Base-by-base conservation (phyloP, 2,329 filamentous ascomycete species). In the Alternaria incomplexa region DNA sequence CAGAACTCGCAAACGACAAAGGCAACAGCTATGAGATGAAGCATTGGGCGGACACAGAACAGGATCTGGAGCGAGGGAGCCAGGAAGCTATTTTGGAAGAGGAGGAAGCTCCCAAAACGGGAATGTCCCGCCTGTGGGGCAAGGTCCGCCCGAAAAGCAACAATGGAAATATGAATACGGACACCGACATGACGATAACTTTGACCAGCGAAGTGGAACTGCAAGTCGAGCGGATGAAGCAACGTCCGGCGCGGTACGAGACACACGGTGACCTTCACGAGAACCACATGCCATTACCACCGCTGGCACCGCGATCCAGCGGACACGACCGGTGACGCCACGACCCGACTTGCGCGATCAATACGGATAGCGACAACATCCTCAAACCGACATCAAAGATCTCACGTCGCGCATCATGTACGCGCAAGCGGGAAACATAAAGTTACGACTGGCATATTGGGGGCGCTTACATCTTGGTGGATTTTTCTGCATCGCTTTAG, bases 11-110 rank as follows among this genome's bases (percentile, higher is more conserved):
- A 13, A 22, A 40, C 3, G 62, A 72, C 43, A 58, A 64, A 6
- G 65, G 62, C 6, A 64, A 71, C 32, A 69, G 68, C 47, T 73
- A 71, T 17, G 70, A 75, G 46, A 54, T 76, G 60, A 68, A 65
- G 13, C 43, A 69, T 6, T 76, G 70, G 73, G 66, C 66, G 9
- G 71, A 73, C 3, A 46, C 44, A 3, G 61, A 62, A 48, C 45
- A 56, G 9, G 48, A 56, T 11, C 44, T 45, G 12, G 64, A 54
- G n/a, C 58, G 55, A 17, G 60, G 59, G 2, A 62, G 59, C 12
- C 26, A 60, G 36, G 62, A 61, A 25, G 48, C 40, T 4, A 69
- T 66, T 5, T 23, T 67, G 3, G 40, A 63, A 22, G 58, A 43
- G 22, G 60, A 53, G 20, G 50, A 56, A 11, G 44, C 43, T 11